phyloP scores from a whole-genome alignment of 2,329 filamentous ascomycete genomes.

The Xylaria sp. region DNA sequence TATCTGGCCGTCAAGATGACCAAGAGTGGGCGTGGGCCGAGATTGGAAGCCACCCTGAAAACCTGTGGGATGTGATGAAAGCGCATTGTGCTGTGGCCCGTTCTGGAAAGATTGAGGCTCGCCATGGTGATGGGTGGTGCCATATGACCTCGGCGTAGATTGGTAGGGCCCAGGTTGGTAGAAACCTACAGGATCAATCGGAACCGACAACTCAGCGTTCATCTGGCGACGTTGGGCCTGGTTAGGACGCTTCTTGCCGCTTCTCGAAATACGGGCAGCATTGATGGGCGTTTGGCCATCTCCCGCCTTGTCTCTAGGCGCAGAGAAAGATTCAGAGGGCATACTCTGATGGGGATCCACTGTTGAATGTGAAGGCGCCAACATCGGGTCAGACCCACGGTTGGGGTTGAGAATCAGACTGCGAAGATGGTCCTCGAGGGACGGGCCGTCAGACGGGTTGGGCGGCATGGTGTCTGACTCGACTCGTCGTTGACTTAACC shows the following conservation, averaged over 20 bases:
- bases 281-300: constrained; percentile 2
- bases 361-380: not conserved
- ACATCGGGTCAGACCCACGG: constrained; percentile 38
- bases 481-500: constrained; percentile 1
- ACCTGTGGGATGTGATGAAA: constrained; percentile 32
- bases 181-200: constrained; percentile 43
- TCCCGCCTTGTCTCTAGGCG: not conserved
- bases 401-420: constrained; percentile 53
- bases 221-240: constrained; percentile 60
- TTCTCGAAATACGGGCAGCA: constrained; percentile 25
- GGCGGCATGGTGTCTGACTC: constrained; percentile 20
- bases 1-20: constrained; percentile 13
- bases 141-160: constrained; percentile 22
- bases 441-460: constrained; percentile 13
- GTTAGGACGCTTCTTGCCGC: constrained; percentile 49
- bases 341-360: not conserved
- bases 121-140: constrained; percentile 27
- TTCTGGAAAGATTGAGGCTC: constrained; percentile 21
- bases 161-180: constrained; percentile 14
- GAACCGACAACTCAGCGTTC: constrained; percentile 53
- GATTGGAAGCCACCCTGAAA: constrained; percentile 19
- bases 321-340: not conserved
- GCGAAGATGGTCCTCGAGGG: constrained; percentile 53
- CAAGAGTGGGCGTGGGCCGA: constrained; percentile 4
- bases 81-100: constrained; percentile 13